Base-by-base conservation (phyloP, 2,329 filamentous ascomycete species). In the Phialemonium atrogriseum region DNA sequence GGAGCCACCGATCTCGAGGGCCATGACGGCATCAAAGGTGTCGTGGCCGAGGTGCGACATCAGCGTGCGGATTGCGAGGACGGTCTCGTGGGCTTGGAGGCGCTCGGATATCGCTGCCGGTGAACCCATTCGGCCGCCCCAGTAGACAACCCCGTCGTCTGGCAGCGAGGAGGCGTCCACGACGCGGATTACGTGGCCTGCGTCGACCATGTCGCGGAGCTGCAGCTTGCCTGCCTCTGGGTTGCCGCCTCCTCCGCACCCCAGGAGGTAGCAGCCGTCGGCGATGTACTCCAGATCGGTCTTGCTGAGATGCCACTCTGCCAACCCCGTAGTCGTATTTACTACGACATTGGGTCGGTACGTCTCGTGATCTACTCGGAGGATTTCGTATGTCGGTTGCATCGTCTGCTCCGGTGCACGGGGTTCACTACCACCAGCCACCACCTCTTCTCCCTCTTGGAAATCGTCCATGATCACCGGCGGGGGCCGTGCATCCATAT, bases 1-100 rank as follows among this genome's bases (percentile, higher is more conserved):
- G 4, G 61, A 60, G 2, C 70, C 70, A 1, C 70, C 70, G 24
- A 75, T 74, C 36, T 73, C 68, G 5, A 70, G 53, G 2, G 60
- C 64, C 45, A 72, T 60, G 4, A 67, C 47, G 2, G 48, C 51
- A 18, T 49, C 47, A 33, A 55, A 56, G 7, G 27, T 49, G 28
- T 45, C 43, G 21, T 52, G 47, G 20, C 32, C 27, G 17, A 49
- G 36, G 24, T 55, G 49, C 32, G 49, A 43, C 49, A 57, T 53
- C 26, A 64, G 50, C 5, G 50, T 56, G 7, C 50, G 40, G 33
- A 62, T 57, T 9, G 58, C 51, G 5, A 54, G 47, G 20, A 54
- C 42, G 4, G 49, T 49, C 49, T 66, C 59, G 32, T 59, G 56
- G 10, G 56, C 56, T 19, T 55, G 52, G 1, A 66, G 40, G 18